Percentiles rank a stretch among this genome's conserved stretches.
Conservation (phyloP, 1,284 basidiomycete species). For the Violaceomyces palustris region DNA sequence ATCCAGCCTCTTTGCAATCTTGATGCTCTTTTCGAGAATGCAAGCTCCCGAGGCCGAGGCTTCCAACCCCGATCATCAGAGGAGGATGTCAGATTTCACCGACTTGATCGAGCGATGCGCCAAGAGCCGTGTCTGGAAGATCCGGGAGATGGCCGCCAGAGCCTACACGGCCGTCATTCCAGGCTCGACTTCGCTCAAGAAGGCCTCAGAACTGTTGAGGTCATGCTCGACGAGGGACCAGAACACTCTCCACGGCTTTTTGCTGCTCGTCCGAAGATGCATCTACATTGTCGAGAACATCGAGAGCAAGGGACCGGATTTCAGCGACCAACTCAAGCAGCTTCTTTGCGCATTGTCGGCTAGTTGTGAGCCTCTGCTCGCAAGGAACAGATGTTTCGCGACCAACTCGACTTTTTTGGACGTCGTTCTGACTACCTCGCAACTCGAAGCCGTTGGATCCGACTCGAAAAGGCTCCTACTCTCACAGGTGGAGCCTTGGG, state of each 20-base stretch:
- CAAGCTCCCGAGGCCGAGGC: conserved; percentile 16
- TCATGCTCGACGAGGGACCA: conserved; percentile 19
- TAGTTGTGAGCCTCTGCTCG: conserved; percentile 17
- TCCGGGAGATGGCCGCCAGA: conserved; percentile 30
- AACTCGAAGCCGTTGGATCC: too few species aligned
- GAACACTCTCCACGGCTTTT: conserved; percentile 34
- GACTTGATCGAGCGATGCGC: conserved; percentile 21
- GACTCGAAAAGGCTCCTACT: too few species aligned
- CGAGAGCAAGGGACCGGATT: too few species aligned
- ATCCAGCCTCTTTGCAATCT: conserved; percentile 37
- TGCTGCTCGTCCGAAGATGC: conserved; percentile 9
- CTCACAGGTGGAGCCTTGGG: too few species aligned
- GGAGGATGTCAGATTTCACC: conserved; percentile 6
- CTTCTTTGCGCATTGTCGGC: not conserved
- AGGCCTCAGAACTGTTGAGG: too few species aligned
- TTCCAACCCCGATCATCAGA: conserved; percentile 6
- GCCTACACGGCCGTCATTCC: conserved; percentile 26
- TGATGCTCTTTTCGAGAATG: conserved; percentile 39
- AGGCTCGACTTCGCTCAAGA: too few species aligned
- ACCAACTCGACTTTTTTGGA: conserved; percentile 34
- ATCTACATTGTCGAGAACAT: not conserved
- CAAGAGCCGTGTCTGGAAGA: conserved; percentile 31
- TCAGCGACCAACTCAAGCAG: too few species aligned
- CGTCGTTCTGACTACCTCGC: too few species aligned
- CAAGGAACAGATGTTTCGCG: conserved; percentile 20